Evolutionary conservation across 805 yeast species (phyloP).

Genomic region (Yarrowia sp.): DNA sequence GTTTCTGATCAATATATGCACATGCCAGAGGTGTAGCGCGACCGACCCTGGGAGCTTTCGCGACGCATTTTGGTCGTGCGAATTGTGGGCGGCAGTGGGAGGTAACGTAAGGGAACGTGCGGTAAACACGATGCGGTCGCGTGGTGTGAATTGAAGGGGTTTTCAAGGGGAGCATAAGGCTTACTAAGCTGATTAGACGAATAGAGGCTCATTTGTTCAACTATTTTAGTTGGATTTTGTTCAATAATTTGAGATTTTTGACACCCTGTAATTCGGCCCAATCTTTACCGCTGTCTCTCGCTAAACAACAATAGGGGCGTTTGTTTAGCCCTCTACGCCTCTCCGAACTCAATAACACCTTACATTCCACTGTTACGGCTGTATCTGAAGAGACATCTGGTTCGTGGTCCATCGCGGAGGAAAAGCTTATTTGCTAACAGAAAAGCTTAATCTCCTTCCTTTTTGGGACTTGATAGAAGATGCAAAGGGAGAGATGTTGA

Average conservation of each 20-base stretch:
- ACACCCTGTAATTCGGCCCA: too few relatives aligned
- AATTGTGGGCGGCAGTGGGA: too few relatives aligned
- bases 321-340: too few relatives aligned
- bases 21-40: slow-evolving; percentile 32
- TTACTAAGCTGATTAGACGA: too few relatives aligned
- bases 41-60: slow-evolving; percentile 17
- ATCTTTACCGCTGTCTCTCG: too few relatives aligned
- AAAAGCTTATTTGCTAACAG: slow-evolving; percentile 18
- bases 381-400: too few relatives aligned
- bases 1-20: slow-evolving; percentile 16
- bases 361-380: too few relatives aligned
- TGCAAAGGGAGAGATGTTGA: background rate
- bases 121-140: slow-evolving; percentile 29
- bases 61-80: slow-evolving; percentile 13
- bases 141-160: background rate
- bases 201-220: too few relatives aligned
- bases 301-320: too few relatives aligned
- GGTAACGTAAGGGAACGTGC: background rate
- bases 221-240: too few relatives aligned
- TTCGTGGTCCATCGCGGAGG: background rate
- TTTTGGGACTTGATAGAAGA: slow-evolving; percentile 13
- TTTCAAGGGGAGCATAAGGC: background rate
- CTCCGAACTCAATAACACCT: too few relatives aligned
- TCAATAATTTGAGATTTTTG: too few relatives aligned
- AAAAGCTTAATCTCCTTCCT: slow-evolving; percentile 29